Base-by-base conservation (phyloP, 176 grass and related monocot species). In the Chrysopogon serrulatus region DNA sequence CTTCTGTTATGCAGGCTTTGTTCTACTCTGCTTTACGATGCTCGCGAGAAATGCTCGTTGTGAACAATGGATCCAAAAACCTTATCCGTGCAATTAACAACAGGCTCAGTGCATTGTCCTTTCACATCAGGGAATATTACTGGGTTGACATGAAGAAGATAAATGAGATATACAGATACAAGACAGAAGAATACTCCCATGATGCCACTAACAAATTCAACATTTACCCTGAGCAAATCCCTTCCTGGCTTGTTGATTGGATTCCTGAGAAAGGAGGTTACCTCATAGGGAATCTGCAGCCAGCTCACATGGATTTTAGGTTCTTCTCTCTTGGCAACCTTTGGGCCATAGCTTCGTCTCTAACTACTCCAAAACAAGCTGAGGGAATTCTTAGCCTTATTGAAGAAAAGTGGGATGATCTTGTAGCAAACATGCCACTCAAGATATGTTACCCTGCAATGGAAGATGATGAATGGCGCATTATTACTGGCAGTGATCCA, bases 111-210 rank as follows among this genome's bases (percentile, higher is more conserved):
- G 93, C 93, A 5, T 73, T 95, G 49, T 95, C 93, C 49, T 95
- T 95, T 79, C 93, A 95, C 71, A 92, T 95, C 5, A 90, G 93
- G 70, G 93, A 95, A 40, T 95, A 95, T 60, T 95, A 92, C 53
- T 95, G 93, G 93, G 93, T 92, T 14, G 90, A 95, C 69, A 95
- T 95, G 93, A 92, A 88, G 48, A 95, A 95, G 79, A 90, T 95
- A 85, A 95, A 95, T 73, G 93, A 95, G 79, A 95, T 95, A 79
- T 95, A 95, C 71, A 80, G 93, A 79, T 95, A 95, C 65, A 95
- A 95, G 60, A 95, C 93, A 73, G 93, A 95, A 88, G 93, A 95
- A 84, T 95, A 95, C 81, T 95, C 93, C 9, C 90, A 92, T 76
- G 93, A 95, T 16, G 93, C 93, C 54, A 92, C 90, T 45, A 95